Evolutionary conservation across 225 moss, liverwort and hornwort species (phyloP).

Genomic region (Anthoceros angustus): DNA sequence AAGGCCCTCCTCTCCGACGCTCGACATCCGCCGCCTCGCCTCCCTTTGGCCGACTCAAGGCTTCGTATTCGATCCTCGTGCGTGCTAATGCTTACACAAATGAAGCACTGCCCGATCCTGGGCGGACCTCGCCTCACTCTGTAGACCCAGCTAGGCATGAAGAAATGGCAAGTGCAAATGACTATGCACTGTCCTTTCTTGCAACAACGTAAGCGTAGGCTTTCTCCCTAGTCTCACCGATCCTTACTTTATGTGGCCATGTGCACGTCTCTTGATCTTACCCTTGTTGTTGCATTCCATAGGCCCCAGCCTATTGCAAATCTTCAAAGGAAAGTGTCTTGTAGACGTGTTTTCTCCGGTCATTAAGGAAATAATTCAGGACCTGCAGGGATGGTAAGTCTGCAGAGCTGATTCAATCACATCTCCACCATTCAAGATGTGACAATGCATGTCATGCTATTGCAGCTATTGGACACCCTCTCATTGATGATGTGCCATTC

Average conservation of each 20-base stretch:
- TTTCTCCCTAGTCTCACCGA: neutral
- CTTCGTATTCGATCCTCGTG: no score
- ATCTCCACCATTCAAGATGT: neutral
- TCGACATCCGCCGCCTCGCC: no score
- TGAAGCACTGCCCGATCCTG: no score
- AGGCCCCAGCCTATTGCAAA: conserved; percentile 55
- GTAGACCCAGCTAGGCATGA: neutral
- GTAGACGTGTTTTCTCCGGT: conserved; percentile 22
- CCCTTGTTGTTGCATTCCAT: neutral
- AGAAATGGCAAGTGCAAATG: conserved; percentile 32
- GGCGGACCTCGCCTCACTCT: no score
- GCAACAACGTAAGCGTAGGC: conserved; percentile 30
- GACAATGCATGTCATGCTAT: neutral
- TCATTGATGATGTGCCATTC: neutral
- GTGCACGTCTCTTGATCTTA: neutral
- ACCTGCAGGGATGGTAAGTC: conserved; percentile 43
- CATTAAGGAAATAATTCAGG: conserved; percentile 34
- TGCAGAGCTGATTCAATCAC: neutral
- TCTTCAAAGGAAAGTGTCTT: conserved; percentile 40
- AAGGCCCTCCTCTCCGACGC: no score
- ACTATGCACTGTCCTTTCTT: conserved; percentile 34
- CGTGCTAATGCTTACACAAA: no score
- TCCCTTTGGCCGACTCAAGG: no score
- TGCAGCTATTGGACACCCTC: neutral
- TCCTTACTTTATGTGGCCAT: neutral